Percentiles rank a stretch among this genome's conserved stretches.
Conservation (phyloP, 352 stramenopile genomes). For the Phytophthora boehmeriae region DNA sequence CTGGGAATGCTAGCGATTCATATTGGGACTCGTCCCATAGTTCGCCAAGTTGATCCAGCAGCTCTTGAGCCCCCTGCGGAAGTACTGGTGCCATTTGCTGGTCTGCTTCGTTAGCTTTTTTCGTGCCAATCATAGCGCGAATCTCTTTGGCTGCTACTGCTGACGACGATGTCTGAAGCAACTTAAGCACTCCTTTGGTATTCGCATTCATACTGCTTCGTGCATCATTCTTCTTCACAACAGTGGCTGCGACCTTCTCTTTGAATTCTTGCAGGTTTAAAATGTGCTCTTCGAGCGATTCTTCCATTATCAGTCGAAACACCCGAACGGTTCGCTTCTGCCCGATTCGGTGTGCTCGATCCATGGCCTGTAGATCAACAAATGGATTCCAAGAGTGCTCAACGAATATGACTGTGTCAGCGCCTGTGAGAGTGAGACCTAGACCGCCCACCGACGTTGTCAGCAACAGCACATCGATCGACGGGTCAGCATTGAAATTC, state of each 20-base stretch:
- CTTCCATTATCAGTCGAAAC: slow-evolving; percentile 79
- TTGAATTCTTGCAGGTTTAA: slow-evolving; percentile 85
- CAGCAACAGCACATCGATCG: slow-evolving; percentile 94
- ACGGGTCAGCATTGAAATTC: slow-evolving; percentile 92
- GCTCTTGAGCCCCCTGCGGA: slow-evolving; percentile 38
- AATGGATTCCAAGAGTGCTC: slow-evolving; percentile 99
- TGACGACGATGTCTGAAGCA: slow-evolving; percentile 63
- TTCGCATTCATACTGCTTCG: slow-evolving; percentile 66
- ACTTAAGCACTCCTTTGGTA: slow-evolving; percentile 65
- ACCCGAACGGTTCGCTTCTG: slow-evolving; percentile 76
- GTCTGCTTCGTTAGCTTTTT: slow-evolving; percentile 4
- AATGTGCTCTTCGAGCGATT: slow-evolving; percentile 81
- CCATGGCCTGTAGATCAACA: slow-evolving; percentile 94
- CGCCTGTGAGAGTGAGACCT: slow-evolving; percentile 96
- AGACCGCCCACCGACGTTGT: slow-evolving; percentile 96
- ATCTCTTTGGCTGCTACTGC: slow-evolving; percentile 43
- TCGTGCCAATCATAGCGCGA: slow-evolving; percentile 7
- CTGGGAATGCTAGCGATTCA: slow-evolving; percentile 70
- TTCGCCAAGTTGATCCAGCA: slow-evolving; percentile 73
- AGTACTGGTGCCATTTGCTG: slow-evolving; percentile 17
- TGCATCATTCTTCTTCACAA: slow-evolving; percentile 60
- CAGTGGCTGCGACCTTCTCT: slow-evolving; percentile 64
- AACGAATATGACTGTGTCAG: slow-evolving; percentile 98
- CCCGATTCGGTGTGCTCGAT: slow-evolving; percentile 81
- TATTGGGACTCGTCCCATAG: slow-evolving; percentile 88